Evolutionary conservation across 306 rosid genomes (phyloP), one percentile per base, ranked within the genome.

Genomic region (Prunus mongolica): DNA sequence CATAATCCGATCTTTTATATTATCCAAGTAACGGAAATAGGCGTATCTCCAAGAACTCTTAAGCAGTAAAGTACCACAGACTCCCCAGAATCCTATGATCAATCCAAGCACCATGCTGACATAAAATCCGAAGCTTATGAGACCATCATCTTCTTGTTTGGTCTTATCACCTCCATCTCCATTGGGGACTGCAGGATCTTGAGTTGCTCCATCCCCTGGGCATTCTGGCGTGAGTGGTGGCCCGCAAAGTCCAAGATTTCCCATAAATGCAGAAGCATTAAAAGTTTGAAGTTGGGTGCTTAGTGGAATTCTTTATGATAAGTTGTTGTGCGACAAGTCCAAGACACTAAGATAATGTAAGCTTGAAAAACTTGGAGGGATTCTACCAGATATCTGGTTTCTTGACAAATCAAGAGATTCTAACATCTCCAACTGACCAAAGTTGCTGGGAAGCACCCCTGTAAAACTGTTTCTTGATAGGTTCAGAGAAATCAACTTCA

Each of bases 201-300:
- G n/a, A 14, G 25, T 3, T 30, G 30, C 1, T 18, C 4, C 56
- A 47, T 79, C 81, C 25, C 65, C 81, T 3, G 46, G 75, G 57
- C 84, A 82, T 2, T 6, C 20, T 11, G 1, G 72, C 7, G 68
- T 55, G 38, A 82, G 78, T 5, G 84, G 86, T 24, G 20, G 9
- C 5, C 84, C 84, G 30, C 86, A 76, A 0, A 85, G 86, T 49
- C 65, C 51, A 22, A 20, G 57, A 65, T 85, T 85, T 44, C 75
- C 84, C 30, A n/a, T 0, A 58, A 49, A 82, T 3, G 47, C 12
- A 19, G 68, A 65, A 25, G 67, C 46, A 63, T 12, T 0, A 7
- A 63, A 63, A 49, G 32, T 67, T 15, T 76, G 75, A 1, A 85
- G 68, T 47, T 85, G 86, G 34, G 80, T 68, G 61, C 77, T 2